Evolutionary conservation across 352 stramenopile species (phyloP).

Genomic region (Globisporangium polare): DNA sequence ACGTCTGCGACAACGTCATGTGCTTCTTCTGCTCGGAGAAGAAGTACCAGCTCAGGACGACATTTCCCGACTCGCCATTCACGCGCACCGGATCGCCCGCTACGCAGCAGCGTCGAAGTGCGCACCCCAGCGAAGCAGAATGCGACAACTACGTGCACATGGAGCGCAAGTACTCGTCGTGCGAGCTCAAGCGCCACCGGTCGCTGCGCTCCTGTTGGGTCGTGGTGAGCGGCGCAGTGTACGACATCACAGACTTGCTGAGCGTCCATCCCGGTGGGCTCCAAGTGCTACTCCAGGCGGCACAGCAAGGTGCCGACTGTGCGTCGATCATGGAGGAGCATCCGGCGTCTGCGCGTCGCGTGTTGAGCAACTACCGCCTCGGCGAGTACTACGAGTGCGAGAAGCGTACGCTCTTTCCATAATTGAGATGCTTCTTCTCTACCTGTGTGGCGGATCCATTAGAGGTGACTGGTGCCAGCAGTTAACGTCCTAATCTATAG

Average conservation of each 20-base stretch:
- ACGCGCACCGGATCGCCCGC: background rate
- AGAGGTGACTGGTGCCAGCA: background rate
- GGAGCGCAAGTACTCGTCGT: constrained; percentile 77
- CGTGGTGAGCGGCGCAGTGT: constrained; percentile 81
- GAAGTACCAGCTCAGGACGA: constrained; percentile 56
- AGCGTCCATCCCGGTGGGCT: constrained; percentile 84
- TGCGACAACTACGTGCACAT: constrained; percentile 4
- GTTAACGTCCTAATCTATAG: background rate
- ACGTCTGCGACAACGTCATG: constrained; percentile 52
- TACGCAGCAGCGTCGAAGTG: background rate
- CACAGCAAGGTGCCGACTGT: constrained; percentile 49
- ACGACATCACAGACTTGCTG: constrained; percentile 90
- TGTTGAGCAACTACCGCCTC: constrained; percentile 56
- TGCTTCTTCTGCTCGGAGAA: constrained; percentile 81
- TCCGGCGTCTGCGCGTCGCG: constrained; percentile 31
- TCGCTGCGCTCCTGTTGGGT: constrained; percentile 88
- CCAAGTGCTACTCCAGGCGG: constrained; percentile 52
- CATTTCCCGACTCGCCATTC: constrained; percentile 31
- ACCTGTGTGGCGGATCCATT: background rate
- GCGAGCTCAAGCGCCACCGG: constrained; percentile 84
- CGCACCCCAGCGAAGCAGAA: background rate
- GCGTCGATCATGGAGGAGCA: constrained; percentile 50
- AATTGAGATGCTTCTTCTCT: background rate
- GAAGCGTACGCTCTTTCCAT: constrained; percentile 27
- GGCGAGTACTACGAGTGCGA: constrained; percentile 64